A percentile compares a stretch with the other conserved stretches of the same genome.
phyloP scores from a whole-genome alignment of 192 early-diverging fungal species.

The Podochytrium sp. region DNA sequence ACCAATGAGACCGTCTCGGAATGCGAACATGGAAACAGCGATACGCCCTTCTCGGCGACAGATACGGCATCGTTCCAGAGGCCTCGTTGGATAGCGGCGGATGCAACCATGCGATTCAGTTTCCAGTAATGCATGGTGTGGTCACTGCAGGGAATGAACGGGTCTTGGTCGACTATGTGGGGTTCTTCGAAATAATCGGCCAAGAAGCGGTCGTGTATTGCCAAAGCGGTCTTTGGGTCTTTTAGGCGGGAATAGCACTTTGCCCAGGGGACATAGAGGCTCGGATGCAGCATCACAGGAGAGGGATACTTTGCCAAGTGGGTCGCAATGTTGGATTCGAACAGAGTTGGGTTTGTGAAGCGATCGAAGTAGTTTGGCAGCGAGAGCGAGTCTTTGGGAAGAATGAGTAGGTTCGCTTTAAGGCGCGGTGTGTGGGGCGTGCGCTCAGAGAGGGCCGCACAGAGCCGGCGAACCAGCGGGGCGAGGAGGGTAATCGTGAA shows the following conservation, averaged over 20 bases:
- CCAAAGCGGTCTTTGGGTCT: background rate
- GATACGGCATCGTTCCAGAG: background rate
- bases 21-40: background rate
- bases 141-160: background rate
- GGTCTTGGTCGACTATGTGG: background rate
- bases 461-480: no score
- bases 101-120: background rate
- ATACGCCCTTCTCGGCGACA: background rate
- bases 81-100: background rate
- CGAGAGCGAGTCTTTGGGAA: no score
- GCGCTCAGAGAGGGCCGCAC: no score
- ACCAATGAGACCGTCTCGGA: background rate
- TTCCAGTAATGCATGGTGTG: background rate
- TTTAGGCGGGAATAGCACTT: background rate
- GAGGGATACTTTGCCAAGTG: no score
- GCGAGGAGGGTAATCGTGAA: no score
- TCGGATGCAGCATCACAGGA: background rate
- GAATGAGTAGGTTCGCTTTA: no score
- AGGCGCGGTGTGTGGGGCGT: no score
- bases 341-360: no score
- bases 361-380: no score
- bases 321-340: no score
- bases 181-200: background rate
- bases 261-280: background rate
- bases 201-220: background rate